Evolutionary conservation across 2,329 filamentous ascomycete genomes (phyloP).

Genomic region (Paraphoma chrysanthemicola): DNA sequence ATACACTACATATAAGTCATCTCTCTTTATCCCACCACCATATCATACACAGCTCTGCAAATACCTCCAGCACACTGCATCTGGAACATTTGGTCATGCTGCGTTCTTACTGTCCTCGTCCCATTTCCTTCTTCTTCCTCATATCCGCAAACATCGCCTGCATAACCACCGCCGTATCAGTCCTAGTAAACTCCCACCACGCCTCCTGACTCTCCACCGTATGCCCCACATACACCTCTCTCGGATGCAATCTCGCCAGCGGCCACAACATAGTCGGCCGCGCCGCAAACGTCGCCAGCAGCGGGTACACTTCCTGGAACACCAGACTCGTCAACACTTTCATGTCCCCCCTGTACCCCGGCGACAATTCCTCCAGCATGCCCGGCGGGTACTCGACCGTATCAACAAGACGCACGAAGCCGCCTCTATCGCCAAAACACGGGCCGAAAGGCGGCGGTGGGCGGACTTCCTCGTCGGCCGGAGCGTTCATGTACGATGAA

Average conservation of each 20-base stretch:
- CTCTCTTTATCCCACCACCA: too few species aligned
- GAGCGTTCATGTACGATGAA: constrained; percentile 5
- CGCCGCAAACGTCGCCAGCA: constrained; percentile 7
- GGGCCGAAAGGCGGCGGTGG: constrained; percentile 6
- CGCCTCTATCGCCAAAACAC: constrained; percentile 14
- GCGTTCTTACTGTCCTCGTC: too few species aligned
- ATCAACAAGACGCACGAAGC: constrained; percentile 15
- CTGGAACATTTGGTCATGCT: too few species aligned
- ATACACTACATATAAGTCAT: too few species aligned
- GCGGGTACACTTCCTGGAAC: constrained; percentile 10
- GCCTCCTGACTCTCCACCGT: constrained; percentile 13
- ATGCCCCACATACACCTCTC: constrained; percentile 19
- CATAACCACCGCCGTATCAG: constrained; percentile 1
- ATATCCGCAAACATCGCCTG: constrained; percentile 2
- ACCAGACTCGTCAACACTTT: constrained; percentile 15
- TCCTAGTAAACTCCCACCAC: constrained; percentile 17
- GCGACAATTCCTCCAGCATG: constrained; percentile 1
- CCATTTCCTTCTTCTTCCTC: constrained; percentile 1
- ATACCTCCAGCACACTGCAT: too few species aligned
- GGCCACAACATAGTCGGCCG: constrained; percentile 17
- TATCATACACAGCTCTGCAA: too few species aligned
- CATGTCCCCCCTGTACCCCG: constrained; percentile 12
- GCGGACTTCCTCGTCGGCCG: background rate
- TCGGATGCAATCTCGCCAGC: constrained; percentile 17
- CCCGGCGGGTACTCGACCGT: constrained; percentile 1